phyloP scores from a whole-genome alignment of 1,139 yeast genomes.

The Pichia sp. region DNA sequence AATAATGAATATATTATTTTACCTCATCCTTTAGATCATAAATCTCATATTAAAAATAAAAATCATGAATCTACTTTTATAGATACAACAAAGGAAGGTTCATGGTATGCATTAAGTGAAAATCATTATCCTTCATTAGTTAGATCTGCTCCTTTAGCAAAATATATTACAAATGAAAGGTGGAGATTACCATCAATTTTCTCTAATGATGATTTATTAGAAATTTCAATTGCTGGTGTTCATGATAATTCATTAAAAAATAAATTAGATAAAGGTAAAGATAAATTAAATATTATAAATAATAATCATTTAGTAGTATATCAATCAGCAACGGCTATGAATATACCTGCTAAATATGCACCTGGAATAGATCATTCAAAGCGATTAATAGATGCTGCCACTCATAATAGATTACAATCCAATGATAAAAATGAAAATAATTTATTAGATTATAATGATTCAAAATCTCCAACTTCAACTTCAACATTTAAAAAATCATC shows the following conservation, averaged over 20 bases:
- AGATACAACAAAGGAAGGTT: slow-evolving; percentile 56
- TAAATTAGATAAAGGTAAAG: background rate
- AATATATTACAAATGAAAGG: slow-evolving; percentile 42
- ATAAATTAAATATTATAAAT: background rate
- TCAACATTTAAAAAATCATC: slow-evolving; percentile 19
- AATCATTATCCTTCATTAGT: slow-evolving; percentile 72
- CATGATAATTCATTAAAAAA: slow-evolving; percentile 25
- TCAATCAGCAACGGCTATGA: slow-evolving; percentile 24
- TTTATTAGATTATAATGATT: background rate
- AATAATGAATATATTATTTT: slow-evolving; percentile 37
- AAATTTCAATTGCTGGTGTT: slow-evolving; percentile 31
- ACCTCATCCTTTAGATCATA: slow-evolving; percentile 52
- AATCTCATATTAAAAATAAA: slow-evolving; percentile 1
- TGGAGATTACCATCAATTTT: slow-evolving; percentile 36
- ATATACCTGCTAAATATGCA: slow-evolving; percentile 6
- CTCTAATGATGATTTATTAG: slow-evolving; percentile 27
- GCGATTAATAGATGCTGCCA: background rate
- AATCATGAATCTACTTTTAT: slow-evolving; percentile 46
- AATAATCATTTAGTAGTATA: slow-evolving; percentile 19
- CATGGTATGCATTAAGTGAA: slow-evolving; percentile 88
- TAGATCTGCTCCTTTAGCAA: slow-evolving; percentile 67
- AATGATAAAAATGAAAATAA: slow-evolving; percentile 11
- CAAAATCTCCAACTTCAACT: slow-evolving; percentile 19
- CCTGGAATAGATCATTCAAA: background rate
- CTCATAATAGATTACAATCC: background rate